Percentiles rank a stretch among this genome's conserved stretches.
These are phyloP conservation scores for Saxophila tyrrhenica DNA, from an alignment of 495 filamentous ascomycete species.

Conservation along the genomic window DNA sequence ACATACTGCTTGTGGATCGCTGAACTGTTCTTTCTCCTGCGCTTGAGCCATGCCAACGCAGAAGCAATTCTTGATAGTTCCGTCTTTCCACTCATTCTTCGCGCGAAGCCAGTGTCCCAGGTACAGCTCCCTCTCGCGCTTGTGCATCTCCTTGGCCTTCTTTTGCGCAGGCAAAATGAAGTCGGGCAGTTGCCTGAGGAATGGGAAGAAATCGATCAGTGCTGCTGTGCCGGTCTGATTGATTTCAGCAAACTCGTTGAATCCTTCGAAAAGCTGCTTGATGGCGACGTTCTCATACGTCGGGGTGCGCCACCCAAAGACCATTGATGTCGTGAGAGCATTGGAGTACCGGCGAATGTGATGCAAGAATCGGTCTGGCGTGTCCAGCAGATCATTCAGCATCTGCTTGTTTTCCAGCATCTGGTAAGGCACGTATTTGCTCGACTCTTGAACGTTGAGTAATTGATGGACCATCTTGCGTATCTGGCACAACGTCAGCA, in stretches of 20 bases:
- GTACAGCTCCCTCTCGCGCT: conserved; percentile 32
- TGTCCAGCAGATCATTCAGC: conserved; percentile 34
- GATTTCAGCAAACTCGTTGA: conserved; percentile 37
- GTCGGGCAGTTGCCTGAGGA: conserved; percentile 35
- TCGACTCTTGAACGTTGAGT: conserved; percentile 32
- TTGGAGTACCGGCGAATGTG: conserved; percentile 23
- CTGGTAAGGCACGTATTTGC: conserved; percentile 39
- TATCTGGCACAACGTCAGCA: conserved; percentile 9
- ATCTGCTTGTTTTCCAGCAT: conserved; percentile 41
- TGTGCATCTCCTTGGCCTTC: conserved; percentile 27
- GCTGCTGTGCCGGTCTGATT: conserved; percentile 40
- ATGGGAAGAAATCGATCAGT: conserved; percentile 38
- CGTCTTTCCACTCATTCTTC: conserved; percentile 9
- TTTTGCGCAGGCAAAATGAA: conserved; percentile 30
- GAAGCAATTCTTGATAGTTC: conserved; percentile 34
- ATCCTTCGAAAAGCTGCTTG: conserved; percentile 34
- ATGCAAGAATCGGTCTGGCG: conserved; percentile 32
- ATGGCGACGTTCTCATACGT: conserved; percentile 25
- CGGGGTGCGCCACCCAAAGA: conserved; percentile 36
- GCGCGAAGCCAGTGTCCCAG: conserved; percentile 12
- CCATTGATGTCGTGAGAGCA: conserved; percentile 17
- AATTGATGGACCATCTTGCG: conserved; percentile 36
- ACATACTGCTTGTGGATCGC: conserved; percentile 9
- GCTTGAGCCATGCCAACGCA: conserved; percentile 36
- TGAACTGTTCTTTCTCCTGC: conserved; percentile 29